Conservation (phyloP, 1,139 yeast species). For the Sugiyamaella japonica region DNA sequence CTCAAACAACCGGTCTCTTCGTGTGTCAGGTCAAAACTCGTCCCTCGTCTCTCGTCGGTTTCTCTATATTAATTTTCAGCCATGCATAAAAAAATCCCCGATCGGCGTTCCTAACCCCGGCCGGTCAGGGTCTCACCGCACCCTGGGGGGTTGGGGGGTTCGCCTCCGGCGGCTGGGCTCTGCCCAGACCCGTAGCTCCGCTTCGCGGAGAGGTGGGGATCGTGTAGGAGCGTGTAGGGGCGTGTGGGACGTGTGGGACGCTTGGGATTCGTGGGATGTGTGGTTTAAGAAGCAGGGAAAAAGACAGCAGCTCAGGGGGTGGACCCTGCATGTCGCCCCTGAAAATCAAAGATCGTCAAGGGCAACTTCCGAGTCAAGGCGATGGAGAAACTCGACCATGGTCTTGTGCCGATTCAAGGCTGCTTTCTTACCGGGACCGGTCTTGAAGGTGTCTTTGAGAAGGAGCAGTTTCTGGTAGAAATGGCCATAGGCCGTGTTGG, state of each 20-base stretch:
- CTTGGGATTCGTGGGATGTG: too few relatives aligned
- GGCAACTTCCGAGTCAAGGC: conserved; percentile 15
- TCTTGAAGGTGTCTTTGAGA: conserved; percentile 36
- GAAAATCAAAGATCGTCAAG: conserved; percentile 8
- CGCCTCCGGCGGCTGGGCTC: conserved; percentile 8
- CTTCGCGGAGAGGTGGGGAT: not conserved
- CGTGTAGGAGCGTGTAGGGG: not conserved
- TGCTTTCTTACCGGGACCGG: conserved; percentile 34
- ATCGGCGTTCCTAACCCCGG: conserved; percentile 8
- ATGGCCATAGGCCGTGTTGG: conserved; percentile 33
- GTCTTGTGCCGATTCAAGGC: conserved; percentile 35
- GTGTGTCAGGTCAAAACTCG: not conserved
- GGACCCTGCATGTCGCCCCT: conserved; percentile 9
- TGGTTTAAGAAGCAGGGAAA: too few relatives aligned
- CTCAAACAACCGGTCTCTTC: not conserved
- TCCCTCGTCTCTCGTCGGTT: not conserved
- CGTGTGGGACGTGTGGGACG: too few relatives aligned
- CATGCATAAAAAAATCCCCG: conserved; percentile 6
- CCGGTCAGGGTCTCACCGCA: not conserved
- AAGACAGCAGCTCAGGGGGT: too few relatives aligned
- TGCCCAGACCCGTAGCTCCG: conserved; percentile 2
- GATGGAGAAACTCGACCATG: conserved; percentile 24
- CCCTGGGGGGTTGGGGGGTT: not conserved
- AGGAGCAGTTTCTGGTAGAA: conserved; percentile 38
- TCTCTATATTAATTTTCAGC: not conserved